Evolutionary conservation across 192 early-diverging fungal genomes (phyloP).

Genomic region (Linnemannia exigua): DNA sequence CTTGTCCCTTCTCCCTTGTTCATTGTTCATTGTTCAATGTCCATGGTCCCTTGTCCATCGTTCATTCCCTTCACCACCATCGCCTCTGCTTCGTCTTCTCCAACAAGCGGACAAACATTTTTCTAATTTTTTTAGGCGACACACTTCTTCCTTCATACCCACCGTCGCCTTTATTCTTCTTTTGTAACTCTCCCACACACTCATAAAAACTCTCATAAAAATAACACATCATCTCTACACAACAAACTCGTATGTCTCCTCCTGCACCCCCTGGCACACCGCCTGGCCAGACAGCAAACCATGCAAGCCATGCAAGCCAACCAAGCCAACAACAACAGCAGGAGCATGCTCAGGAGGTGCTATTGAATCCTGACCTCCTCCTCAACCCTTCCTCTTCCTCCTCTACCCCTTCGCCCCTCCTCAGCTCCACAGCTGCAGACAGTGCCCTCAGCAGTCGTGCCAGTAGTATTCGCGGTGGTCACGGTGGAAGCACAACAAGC

Average conservation of each 20-base stretch:
- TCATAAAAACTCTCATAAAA: background rate
- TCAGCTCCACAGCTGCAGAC: background rate
- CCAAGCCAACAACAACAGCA: background rate
- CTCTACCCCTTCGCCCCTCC: background rate
- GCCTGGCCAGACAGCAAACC: background rate
- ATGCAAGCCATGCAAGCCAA: background rate
- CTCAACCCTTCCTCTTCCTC: background rate
- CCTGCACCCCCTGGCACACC: background rate
- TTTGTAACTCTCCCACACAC: background rate
- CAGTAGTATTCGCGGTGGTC: constrained; percentile 28
- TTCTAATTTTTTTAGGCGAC: background rate
- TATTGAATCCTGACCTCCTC: background rate
- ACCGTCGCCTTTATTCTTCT: background rate
- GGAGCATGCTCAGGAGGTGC: background rate
- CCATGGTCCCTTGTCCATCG: background rate
- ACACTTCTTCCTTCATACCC: background rate
- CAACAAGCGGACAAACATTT: background rate
- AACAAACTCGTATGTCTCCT: background rate
- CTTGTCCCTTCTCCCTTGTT: background rate
- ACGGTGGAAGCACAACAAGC: background rate
- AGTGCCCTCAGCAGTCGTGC: constrained; percentile 23
- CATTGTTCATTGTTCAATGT: no score
- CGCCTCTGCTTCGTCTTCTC: background rate
- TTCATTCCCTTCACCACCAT: background rate
- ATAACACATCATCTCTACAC: background rate